These are phyloP conservation scores for Vickermania ingenoplastis DNA, from an alignment of 208 protist genomes.

Conservation along the genomic window DNA sequence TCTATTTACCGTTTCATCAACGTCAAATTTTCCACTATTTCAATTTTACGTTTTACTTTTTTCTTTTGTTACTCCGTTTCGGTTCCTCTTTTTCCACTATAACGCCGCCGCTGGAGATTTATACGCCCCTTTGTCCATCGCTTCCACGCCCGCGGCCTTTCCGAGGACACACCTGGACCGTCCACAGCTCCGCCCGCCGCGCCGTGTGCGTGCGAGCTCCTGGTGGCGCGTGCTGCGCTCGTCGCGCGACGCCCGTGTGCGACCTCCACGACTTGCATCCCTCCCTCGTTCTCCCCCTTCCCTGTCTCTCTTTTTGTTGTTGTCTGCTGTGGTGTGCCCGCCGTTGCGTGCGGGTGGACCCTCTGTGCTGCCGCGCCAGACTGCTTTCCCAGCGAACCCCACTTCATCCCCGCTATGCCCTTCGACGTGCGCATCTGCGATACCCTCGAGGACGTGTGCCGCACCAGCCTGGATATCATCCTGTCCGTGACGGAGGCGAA, in stretches of 20 bases:
- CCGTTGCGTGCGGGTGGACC: not conserved
- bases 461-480: not conserved
- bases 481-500: conserved; percentile 4
- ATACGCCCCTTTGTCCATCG: too few relatives aligned
- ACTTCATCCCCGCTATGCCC: not conserved
- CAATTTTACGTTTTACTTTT: too few relatives aligned
- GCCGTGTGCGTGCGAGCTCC: too few relatives aligned
- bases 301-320: not conserved
- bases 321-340: not conserved
- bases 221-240: not conserved
- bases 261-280: too few relatives aligned
- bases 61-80: too few relatives aligned
- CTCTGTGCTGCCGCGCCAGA: not conserved
- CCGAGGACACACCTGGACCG: too few relatives aligned
- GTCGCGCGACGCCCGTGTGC: not conserved
- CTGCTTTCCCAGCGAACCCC: not conserved
- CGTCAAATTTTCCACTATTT: too few relatives aligned
- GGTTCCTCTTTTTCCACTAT: too few relatives aligned
- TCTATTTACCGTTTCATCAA: too few relatives aligned
- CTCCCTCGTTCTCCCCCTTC: not conserved
- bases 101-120: too few relatives aligned
- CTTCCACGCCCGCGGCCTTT: too few relatives aligned
- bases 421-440: conserved; percentile 1
- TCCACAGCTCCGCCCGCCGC: too few relatives aligned
- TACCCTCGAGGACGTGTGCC: conserved; percentile 1